phyloP scores from a whole-genome alignment of 176 grass and related monocot genomes.

The Triticum monococcum region DNA sequence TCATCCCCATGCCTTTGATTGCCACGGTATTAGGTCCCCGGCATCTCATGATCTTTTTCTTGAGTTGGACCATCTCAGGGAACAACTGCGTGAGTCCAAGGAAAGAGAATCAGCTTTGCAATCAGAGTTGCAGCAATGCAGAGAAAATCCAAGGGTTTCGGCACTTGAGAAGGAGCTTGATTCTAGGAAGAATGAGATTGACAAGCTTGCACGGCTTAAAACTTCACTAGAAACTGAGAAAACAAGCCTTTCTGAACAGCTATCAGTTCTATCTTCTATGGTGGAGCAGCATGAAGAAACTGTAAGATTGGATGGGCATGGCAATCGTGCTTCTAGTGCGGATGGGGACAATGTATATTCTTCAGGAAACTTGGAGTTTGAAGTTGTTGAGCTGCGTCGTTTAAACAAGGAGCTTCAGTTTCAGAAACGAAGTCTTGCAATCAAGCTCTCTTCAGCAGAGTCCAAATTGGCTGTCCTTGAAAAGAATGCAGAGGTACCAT shows the following conservation, averaged over 20 bases:
- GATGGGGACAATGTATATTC: conserved; percentile 40
- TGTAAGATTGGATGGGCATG: conserved; percentile 41
- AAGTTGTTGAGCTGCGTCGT: conserved; percentile 80
- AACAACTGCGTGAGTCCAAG: conserved; percentile 81
- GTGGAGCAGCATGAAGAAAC: conserved; percentile 52
- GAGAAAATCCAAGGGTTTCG: conserved; percentile 69
- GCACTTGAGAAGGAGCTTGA: conserved; percentile 92
- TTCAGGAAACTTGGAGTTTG: conserved; percentile 70
- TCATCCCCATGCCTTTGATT: conserved; percentile 84
- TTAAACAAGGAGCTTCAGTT: conserved; percentile 98
- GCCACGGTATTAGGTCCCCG: conserved; percentile 58
- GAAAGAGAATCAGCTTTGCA: conserved; percentile 78
- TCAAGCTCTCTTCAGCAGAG: conserved; percentile 87
- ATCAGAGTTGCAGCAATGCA: conserved; percentile 65
- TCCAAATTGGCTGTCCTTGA: conserved; percentile 80
- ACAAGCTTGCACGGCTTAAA: conserved; percentile 51
- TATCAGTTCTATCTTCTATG: conserved; percentile 63
- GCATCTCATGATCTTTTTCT: conserved; percentile 95
- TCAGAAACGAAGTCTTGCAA: conserved; percentile 86
- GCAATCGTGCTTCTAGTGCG: conserved; percentile 4
- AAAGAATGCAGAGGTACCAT: conserved; percentile 81
- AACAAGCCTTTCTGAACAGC: conserved; percentile 63
- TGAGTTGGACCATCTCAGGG: conserved; percentile 88
- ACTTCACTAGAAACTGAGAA: conserved; percentile 74
- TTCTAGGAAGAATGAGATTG: conserved; percentile 58